Evolutionary conservation across 169 alveolate species (phyloP).

Genomic region (Plasmodium cynomolgi): DNA sequence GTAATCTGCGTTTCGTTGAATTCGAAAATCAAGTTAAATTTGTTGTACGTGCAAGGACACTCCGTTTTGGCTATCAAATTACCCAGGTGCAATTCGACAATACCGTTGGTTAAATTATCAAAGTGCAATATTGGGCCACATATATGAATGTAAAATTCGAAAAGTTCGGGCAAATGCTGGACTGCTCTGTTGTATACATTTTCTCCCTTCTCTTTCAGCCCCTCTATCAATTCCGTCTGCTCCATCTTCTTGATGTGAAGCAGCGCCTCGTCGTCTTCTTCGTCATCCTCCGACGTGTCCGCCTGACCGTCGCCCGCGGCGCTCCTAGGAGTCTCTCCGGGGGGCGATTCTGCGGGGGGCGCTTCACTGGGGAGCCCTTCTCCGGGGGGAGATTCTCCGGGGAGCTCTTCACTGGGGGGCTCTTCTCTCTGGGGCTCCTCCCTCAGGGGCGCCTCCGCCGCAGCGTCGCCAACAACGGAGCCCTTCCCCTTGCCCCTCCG

Average conservation of each 20-base stretch:
- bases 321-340: background rate
- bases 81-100: constrained; percentile 86
- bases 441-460: background rate
- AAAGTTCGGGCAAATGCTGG: constrained; percentile 74
- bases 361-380: background rate
- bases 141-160: constrained; percentile 77
- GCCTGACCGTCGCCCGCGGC: constrained; percentile 4
- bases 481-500: constrained; percentile 8
- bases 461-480: background rate
- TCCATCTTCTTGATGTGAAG: constrained; percentile 53
- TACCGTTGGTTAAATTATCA: constrained; percentile 81
- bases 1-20: constrained; percentile 88
- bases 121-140: constrained; percentile 85
- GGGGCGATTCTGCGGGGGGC: constrained; percentile 9
- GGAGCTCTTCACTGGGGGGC: background rate
- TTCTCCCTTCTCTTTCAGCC: constrained; percentile 75
- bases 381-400: background rate
- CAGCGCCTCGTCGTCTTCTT: constrained; percentile 47
- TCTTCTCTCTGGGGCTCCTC: constrained; percentile 7
- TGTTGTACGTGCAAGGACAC: constrained; percentile 83
- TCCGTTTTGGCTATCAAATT: constrained; percentile 83
- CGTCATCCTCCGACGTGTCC: constrained; percentile 33
- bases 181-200: constrained; percentile 75
- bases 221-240: constrained; percentile 69
- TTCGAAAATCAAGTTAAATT: constrained; percentile 83